These are phyloP conservation scores for Zymoseptoria brevis DNA, from an alignment of 2,329 filamentous ascomycete species.

Conservation along the genomic window DNA sequence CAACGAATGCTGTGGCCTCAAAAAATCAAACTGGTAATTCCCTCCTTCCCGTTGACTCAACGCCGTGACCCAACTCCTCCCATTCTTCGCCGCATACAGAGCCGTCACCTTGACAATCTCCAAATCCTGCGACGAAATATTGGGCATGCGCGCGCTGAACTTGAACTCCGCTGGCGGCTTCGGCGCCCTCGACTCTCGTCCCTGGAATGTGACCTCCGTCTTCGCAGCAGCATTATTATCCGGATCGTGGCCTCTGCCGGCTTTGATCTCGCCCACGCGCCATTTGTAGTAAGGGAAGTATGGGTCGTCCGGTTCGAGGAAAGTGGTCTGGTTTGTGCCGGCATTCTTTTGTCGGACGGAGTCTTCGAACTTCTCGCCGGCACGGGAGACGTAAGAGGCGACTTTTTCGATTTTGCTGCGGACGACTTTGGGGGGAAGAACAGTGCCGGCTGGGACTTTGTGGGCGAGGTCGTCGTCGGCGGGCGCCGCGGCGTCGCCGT, in stretches of 20 bases:
- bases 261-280: conserved; percentile 78
- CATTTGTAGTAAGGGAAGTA: conserved; percentile 87
- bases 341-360: conserved; percentile 78
- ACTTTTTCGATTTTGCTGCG: conserved; percentile 85
- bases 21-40: conserved; percentile 93
- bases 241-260: conserved; percentile 69
- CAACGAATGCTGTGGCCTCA: conserved; percentile 88
- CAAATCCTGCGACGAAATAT: conserved; percentile 90
- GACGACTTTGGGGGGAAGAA: conserved; percentile 79
- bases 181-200: conserved; percentile 67
- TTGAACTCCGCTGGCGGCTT: conserved; percentile 72
- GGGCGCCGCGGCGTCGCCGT: conserved; percentile 17
- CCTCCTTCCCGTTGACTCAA: conserved; percentile 80
- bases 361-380: conserved; percentile 63
- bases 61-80: conserved; percentile 82
- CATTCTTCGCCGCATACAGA: conserved; percentile 86
- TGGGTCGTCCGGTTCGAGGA: conserved; percentile 69
- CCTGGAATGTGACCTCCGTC: conserved; percentile 35
- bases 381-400: conserved; percentile 76
- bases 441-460: conserved; percentile 73
- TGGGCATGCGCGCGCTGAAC: conserved; percentile 94
- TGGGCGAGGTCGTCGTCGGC: conserved; percentile 49
- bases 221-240: conserved; percentile 30
- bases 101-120: conserved; percentile 68
- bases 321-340: conserved; percentile 83